These are phyloP conservation scores for bread wheat (Triticum aestivum) DNA, from an alignment of 176 grass and related monocot genomes.

Conservation along the genomic window IWGSC_CS_RefSeq_v2.1 NC_057804.1:468506563-468507062, in stretches of 20 bases:
- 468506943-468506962: no score
- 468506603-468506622: neutral
- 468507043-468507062: no score
- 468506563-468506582: neutral
- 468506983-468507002: no score
- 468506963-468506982: no score
- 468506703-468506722: neutral
- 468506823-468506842: neutral
- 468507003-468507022: no score
- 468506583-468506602: constrained; percentile 31
- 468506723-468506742: neutral
- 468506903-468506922: neutral
- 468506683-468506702: neutral
- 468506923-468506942: neutral
- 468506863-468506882: neutral
- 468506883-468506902: neutral
- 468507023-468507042: no score
- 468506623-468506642: neutral
- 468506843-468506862: neutral
- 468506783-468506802: neutral
- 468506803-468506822: neutral
- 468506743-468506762: neutral
- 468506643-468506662: neutral
- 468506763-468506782: neutral
- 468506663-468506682: neutral